Percentiles rank a stretch among this genome's conserved stretches.
These are phyloP conservation scores for Leishmania arabica DNA, from an alignment of 208 protist genomes.

Conservation along the genomic window DNA sequence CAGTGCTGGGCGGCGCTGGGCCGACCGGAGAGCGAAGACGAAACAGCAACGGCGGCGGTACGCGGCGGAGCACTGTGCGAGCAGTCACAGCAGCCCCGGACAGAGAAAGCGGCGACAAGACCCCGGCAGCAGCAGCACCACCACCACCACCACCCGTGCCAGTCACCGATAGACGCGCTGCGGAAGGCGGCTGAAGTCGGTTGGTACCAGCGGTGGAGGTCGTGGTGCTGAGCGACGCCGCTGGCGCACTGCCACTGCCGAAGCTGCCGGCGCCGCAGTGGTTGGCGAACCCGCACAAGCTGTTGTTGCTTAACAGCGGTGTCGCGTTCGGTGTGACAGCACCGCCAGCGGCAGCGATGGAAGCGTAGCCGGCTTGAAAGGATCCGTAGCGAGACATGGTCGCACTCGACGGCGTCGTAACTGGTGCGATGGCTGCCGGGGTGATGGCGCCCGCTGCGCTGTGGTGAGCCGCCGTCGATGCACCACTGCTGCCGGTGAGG, in stretches of 20 bases:
- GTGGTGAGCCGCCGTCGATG: not conserved
- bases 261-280: not conserved
- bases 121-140: not conserved
- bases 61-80: not conserved
- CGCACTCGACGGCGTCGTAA: not conserved
- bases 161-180: not conserved
- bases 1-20: not conserved
- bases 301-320: not conserved
- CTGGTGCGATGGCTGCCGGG: no score
- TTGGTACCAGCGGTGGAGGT: not conserved
- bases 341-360: not conserved
- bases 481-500: not conserved
- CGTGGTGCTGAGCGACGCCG: not conserved
- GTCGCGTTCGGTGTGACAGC: not conserved
- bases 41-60: slow-evolving; percentile 18
- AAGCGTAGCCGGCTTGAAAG: not conserved
- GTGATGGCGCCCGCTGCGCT: not conserved
- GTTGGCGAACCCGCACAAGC: slow-evolving; percentile 1
- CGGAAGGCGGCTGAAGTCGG: not conserved
- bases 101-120: not conserved
- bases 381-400: not conserved
- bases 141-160: not conserved
- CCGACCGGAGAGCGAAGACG: slow-evolving; percentile 8
- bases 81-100: not conserved
- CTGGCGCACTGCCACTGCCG: not conserved